Evolutionary conservation across 371 early-diverging fungal species (phyloP).

Genomic region (Dentiscutata heterogama): DNA sequence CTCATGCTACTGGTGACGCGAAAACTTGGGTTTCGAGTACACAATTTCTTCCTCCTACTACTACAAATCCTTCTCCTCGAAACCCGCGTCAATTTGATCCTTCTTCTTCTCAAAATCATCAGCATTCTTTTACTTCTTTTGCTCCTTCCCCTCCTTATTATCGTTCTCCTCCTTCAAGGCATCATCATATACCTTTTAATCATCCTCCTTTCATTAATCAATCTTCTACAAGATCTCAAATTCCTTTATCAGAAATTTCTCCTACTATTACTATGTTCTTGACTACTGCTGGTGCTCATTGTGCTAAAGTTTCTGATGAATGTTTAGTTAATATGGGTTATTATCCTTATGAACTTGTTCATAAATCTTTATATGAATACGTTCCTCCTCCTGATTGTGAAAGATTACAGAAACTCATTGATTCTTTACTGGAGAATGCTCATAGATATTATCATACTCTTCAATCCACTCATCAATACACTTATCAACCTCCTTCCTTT

Average conservation of each 20-base stretch:
- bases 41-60: slow-evolving; percentile 14
- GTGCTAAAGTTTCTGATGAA: slow-evolving; percentile 68
- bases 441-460: slow-evolving; percentile 48
- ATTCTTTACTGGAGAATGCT: slow-evolving; percentile 62
- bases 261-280: slow-evolving; percentile 49
- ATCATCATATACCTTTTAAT: not conserved
- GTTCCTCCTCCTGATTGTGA: slow-evolving; percentile 59
- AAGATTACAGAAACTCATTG: slow-evolving; percentile 58
- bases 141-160: not conserved
- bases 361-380: slow-evolving; percentile 67
- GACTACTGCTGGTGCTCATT: slow-evolving; percentile 61
- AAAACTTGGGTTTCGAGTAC: slow-evolving; percentile 45
- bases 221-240: not conserved
- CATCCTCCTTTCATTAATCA: not conserved
- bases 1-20: slow-evolving; percentile 49
- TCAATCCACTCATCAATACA: slow-evolving; percentile 28
- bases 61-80: slow-evolving; percentile 17
- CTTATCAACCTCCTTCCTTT: slow-evolving; percentile 46
- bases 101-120: not conserved
- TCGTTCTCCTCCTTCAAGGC: not conserved
- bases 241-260: slow-evolving; percentile 5
- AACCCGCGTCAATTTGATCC: not conserved
- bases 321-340: slow-evolving; percentile 64
- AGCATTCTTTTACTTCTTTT: not conserved
- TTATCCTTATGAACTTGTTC: slow-evolving; percentile 67